Base-by-base conservation (phyloP, 2,329 filamentous ascomycete species). In the Exophiala xenobiotica region DNA sequence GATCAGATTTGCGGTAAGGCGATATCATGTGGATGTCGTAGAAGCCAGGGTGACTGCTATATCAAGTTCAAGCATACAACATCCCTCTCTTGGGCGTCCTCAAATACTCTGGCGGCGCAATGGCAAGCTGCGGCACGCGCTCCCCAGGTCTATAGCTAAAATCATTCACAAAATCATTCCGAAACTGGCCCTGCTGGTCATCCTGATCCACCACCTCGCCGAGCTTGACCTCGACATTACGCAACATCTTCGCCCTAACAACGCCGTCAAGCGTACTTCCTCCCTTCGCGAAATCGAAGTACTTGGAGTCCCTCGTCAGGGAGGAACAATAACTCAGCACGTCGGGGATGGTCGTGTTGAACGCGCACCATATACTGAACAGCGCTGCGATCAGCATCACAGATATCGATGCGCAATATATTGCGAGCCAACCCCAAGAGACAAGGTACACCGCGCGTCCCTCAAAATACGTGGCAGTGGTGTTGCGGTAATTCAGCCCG, bases 321-420 rank as follows among this genome's bases (percentile, higher is more conserved):
- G 50, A 56, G 14, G 49, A 53, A 20, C 51, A 57, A 37, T 49
- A 60, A 6, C 52, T 43, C 19, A 60, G 24, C 12, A 60, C 51
- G 22, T 60, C 57, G 1, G 57, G 57, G 20, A 54, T 50, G 7
- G 38, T 41, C 4, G 52, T 51, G 18, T 48, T 27, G 23, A 53
- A 26, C 7, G 42, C 55, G 27, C 57, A 60, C 33, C 42, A 50
- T 29, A 60, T 54, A 19, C 48, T 53, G 45, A 55, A 42, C 38
- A 54, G 40, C 5, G 52, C 47, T 9, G 56, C 53, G 14, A 46
- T 22, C 14, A 54, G 12, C 49, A 57, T 60, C 33, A 60, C 49
- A 8, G 24, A 40, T 14, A 58, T 54, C 42, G 49, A 51, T 12
- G 51, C 46, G 27, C 46, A 49, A 19, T 56, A 56, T 6, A 38